phyloP scores from a whole-genome alignment of 2,329 filamentous ascomycete genomes.

The Beauveria scarabaeidicola region DNA sequence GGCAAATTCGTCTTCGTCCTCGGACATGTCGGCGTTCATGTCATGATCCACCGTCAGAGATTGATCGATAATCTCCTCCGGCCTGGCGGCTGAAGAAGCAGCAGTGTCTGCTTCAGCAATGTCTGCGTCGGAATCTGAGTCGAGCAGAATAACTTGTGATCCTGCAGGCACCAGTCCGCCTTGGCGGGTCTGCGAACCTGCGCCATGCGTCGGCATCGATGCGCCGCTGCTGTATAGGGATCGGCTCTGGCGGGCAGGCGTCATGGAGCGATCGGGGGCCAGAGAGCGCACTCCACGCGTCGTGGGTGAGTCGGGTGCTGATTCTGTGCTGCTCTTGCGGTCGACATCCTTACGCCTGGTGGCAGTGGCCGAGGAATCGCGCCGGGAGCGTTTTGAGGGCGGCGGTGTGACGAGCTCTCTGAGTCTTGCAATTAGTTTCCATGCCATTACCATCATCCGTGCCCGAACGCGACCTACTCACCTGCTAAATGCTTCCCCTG shows the following conservation, averaged over 20 bases:
- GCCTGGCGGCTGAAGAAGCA: constrained; percentile 16
- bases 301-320: background rate
- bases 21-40: constrained; percentile 15
- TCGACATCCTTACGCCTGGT: constrained; percentile 13
- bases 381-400: constrained; percentile 29
- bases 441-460: background rate
- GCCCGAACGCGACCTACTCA: background rate
- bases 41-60: constrained; percentile 7
- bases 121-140: constrained; percentile 22
- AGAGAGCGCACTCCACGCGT: background rate
- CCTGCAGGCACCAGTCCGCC: background rate
- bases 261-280: constrained; percentile 5
- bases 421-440: background rate
- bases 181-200: background rate
- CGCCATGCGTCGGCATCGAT: background rate
- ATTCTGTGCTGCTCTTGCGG: constrained; percentile 7
- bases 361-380: constrained; percentile 14
- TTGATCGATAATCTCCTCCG: background rate
- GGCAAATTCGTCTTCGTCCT: constrained; percentile 34
- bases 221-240: background rate
- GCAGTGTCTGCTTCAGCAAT: background rate
- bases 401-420: constrained; percentile 29
- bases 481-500: background rate
- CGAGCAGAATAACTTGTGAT: constrained; percentile 22
- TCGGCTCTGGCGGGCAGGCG: background rate